A percentile compares a stretch with the other conserved stretches of the same genome.
These are phyloP conservation scores for Glycine tomentella DNA, from an alignment of 306 rosid species.

Conservation along the genomic window DNA sequence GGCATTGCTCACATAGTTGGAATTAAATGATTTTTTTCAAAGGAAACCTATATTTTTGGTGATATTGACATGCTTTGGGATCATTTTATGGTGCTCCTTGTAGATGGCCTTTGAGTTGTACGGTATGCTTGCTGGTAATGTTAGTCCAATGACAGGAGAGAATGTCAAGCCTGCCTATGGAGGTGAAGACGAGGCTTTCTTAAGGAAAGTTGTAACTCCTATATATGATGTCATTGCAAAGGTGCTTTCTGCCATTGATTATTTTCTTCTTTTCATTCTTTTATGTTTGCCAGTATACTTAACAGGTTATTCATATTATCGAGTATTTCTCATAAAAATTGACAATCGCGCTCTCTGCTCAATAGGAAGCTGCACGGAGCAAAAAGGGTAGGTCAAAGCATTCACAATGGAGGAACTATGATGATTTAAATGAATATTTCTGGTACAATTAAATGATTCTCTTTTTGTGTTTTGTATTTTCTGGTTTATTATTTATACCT, in stretches of 20 bases:
- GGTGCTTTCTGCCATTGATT: slow-evolving; percentile 55
- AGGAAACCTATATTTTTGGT: neutral
- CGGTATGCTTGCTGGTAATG: slow-evolving; percentile 98
- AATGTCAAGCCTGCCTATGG: slow-evolving; percentile 98
- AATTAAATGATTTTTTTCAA: slow-evolving; percentile 16
- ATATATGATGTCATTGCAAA: slow-evolving; percentile 90
- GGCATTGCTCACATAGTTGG: slow-evolving; percentile 25
- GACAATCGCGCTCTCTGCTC: slow-evolving; percentile 38
- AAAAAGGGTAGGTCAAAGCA: slow-evolving; percentile 92
- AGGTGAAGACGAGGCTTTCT: slow-evolving; percentile 93
- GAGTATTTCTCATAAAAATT: neutral
- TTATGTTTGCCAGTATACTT: slow-evolving; percentile 2
- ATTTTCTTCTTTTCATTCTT: slow-evolving; percentile 24
- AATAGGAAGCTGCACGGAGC: slow-evolving; percentile 84
- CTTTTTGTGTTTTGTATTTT: neutral
- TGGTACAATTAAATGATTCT: slow-evolving; percentile 62
- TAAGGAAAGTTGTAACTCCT: slow-evolving; percentile 91
- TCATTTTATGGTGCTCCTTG: slow-evolving; percentile 45
- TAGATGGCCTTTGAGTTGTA: slow-evolving; percentile 99
- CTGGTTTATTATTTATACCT: neutral
- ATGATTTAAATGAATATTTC: slow-evolving; percentile 94
- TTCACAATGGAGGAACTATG: slow-evolving; percentile 99
- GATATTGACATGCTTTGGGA: slow-evolving; percentile 37
- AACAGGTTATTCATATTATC: slow-evolving; percentile 32
- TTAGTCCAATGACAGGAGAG: slow-evolving; percentile 98